Percentiles rank a stretch among this genome's conserved stretches.
phyloP scores from a whole-genome alignment of 2,329 filamentous ascomycete genomes.

The Tolypocladium tundrense region DNA sequence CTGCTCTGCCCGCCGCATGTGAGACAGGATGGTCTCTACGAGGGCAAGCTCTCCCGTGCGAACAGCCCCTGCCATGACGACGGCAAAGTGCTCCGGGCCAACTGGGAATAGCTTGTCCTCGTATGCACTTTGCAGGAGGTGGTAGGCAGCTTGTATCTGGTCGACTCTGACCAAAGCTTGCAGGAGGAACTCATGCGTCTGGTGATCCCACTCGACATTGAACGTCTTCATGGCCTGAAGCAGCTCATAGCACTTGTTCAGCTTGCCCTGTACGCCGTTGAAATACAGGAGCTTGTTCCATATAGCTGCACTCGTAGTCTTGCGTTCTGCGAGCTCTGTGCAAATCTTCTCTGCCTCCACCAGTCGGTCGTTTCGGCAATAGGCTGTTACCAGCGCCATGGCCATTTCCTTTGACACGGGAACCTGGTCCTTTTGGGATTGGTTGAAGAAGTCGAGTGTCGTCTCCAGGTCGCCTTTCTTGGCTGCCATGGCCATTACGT shows the following conservation, averaged over 20 bases:
- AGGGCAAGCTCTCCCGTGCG: constrained; percentile 31
- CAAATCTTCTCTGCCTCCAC: constrained; percentile 27
- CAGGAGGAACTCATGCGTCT: constrained; percentile 41
- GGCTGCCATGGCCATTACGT: constrained; percentile 63
- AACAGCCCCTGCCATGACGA: constrained; percentile 42
- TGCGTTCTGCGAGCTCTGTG: constrained; percentile 39
- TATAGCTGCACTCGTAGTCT: constrained; percentile 46
- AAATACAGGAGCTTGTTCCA: constrained; percentile 73
- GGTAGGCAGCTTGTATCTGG: constrained; percentile 38
- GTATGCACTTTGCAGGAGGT: constrained; percentile 33
- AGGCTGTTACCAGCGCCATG: constrained; percentile 56
- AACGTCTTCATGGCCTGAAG: constrained; percentile 37
- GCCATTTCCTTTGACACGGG: constrained; percentile 47
- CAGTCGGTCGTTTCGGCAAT: constrained; percentile 35
- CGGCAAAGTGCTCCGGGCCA: constrained; percentile 37
- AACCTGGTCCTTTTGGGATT: constrained; percentile 45
- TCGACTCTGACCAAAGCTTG: constrained; percentile 36
- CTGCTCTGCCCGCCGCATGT: constrained; percentile 32
- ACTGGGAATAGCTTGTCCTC: constrained; percentile 35
- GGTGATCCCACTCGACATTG: constrained; percentile 34
- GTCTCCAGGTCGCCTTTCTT: constrained; percentile 62
- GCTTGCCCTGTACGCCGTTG: constrained; percentile 51
- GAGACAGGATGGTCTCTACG: constrained; percentile 28
- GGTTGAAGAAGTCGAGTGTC: constrained; percentile 53
- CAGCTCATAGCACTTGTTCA: constrained; percentile 37